Evolutionary conservation across 768 basidiomycete species (phyloP), one percentile per base, ranked within the genome.

Genomic region (Exsudoporus frostii): DNA sequence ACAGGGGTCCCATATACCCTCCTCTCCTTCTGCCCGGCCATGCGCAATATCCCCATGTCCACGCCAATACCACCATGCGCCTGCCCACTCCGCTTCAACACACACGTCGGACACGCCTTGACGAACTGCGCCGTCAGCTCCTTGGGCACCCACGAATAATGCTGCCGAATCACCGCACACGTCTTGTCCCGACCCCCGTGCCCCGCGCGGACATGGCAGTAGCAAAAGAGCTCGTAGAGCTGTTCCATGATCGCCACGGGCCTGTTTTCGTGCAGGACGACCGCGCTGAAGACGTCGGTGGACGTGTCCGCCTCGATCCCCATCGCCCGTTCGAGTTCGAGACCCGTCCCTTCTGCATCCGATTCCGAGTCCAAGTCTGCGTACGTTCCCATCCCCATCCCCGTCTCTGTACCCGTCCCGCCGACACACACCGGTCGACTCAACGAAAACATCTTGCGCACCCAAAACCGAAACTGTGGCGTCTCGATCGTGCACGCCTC

Each of bases 141-240:
- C 70, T 92, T 92, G 15, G 91, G 90, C 25, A 93, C 80, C 84
- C 86, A 92, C 9, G 87, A 85, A 67, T 90, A 93, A 60, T 81
- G 79, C 54, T 81, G 73, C 44, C 86, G 76, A 36, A 92, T 78
- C 51, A 82, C 74, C 3, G 78, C 75, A 51, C 80, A 82, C 0
- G 91, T 93, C 74, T 82, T 88, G 70, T 93, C 91, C 20, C 90
- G 81, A 25, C 90, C 90, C 14, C 83, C 87, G 62, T 92, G 90
- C 10, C 78, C 74, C 47, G 79, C 73, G 43, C 77, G 76, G 14
- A 76, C 79, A 58, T 92, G 91, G 57, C 82, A 86, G 59, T 85
- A 84, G 59, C 84, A 86, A 38, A 93, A 74, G 37, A 92, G 76
- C 59, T 86, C 84, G 64, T 90, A 92, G 29, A 92, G 79, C 61